Evolutionary conservation across 1,284 basidiomycete genomes (phyloP).

Genomic region (Termitomyces sp.): DNA sequence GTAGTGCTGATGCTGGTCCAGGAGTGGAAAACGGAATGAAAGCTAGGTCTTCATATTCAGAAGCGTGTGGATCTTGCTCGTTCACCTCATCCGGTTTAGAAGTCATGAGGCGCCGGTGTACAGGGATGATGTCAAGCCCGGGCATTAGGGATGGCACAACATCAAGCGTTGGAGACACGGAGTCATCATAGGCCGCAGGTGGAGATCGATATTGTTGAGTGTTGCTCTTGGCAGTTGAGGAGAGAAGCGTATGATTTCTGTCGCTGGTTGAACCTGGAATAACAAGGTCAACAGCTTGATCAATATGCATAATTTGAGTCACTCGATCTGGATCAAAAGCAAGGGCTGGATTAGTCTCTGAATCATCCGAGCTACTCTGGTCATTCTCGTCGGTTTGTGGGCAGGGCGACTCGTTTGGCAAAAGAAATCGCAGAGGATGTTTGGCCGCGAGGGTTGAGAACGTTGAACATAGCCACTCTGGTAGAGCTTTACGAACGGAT

Average conservation of each 20-base stretch:
- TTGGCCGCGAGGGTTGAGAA: conserved; percentile 29
- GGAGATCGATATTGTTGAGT: background rate
- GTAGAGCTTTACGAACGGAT: conserved; percentile 14
- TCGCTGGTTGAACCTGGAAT: background rate
- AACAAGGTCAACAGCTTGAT: background rate
- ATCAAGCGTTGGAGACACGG: background rate
- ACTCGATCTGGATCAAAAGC: conserved; percentile 12
- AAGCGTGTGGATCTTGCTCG: background rate
- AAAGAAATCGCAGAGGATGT: conserved; percentile 34
- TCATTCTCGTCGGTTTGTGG: background rate
- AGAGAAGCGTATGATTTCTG: background rate
- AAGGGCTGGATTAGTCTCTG: conserved; percentile 11
- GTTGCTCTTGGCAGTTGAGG: background rate
- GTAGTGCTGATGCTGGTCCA: conserved; percentile 19
- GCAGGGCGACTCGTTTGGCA: conserved; percentile 18
- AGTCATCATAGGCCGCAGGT: background rate
- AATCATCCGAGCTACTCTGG: background rate
- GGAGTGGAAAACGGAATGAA: conserved; percentile 22
- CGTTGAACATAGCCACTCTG: conserved; percentile 28
- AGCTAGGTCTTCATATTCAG: conserved; percentile 4
- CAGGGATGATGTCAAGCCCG: background rate
- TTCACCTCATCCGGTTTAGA: background rate
- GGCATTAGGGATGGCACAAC: conserved; percentile 7
- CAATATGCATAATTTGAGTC: background rate
- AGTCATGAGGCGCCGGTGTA: background rate